Percentiles rank a stretch among this genome's conserved stretches.
These are phyloP conservation scores for Exophiala bonariae DNA, from an alignment of 2,329 filamentous ascomycete species.

Conservation along the genomic window DNA sequence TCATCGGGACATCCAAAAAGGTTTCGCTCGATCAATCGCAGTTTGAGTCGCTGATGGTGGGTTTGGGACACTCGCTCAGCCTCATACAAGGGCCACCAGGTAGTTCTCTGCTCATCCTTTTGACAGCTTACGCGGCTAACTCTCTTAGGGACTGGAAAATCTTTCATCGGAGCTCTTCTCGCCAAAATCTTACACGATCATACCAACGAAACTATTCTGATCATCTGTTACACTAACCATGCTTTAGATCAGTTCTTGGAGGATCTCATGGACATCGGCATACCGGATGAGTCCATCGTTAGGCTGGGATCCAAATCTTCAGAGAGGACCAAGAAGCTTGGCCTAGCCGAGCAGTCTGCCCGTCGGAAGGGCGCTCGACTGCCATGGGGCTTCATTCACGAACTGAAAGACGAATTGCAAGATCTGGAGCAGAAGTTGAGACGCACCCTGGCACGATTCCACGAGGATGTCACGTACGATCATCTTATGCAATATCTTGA, in stretches of 20 bases:
- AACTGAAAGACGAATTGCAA: constrained; percentile 38
- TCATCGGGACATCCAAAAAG: constrained; percentile 32
- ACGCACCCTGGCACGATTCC: constrained; percentile 25
- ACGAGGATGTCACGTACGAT: constrained; percentile 9
- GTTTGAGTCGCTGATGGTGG: constrained; percentile 54
- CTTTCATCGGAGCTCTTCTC: constrained; percentile 46
- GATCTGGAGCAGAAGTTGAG: constrained; percentile 29
- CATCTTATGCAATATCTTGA: constrained; percentile 49
- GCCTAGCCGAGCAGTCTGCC: constrained; percentile 32
- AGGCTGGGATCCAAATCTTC: constrained; percentile 9
- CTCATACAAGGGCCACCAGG: constrained; percentile 73
- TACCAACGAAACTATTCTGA: constrained; percentile 48
- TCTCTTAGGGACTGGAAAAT: constrained; percentile 65
- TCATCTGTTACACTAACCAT: constrained; percentile 54
- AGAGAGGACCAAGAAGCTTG: constrained; percentile 57
- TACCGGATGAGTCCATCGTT: constrained; percentile 57
- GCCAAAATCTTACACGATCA: constrained; percentile 28
- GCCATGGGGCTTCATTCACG: constrained; percentile 44
- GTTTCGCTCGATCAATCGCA: constrained; percentile 57
- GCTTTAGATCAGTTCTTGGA: constrained; percentile 61
- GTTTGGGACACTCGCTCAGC: constrained; percentile 55
- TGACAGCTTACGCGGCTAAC: no score
- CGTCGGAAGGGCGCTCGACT: not conserved
- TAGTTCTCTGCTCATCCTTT: constrained; percentile 46
- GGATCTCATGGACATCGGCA: constrained; percentile 48